Base-by-base conservation (phyloP, 164 flowering plant genomes). In the Euptelea pleiosperma region DNA sequence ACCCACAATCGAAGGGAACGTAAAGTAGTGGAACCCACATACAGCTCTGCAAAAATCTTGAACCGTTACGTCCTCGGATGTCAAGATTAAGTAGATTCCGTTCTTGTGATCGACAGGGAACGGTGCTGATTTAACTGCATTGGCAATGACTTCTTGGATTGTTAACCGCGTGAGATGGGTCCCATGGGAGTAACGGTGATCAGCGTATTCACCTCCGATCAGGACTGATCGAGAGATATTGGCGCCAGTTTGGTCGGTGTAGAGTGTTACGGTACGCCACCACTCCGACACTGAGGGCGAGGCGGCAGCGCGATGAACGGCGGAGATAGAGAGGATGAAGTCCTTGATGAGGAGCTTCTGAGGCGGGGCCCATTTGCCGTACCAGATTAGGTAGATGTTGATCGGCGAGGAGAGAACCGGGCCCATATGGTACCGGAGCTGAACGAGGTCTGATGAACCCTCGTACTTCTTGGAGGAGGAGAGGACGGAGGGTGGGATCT, bases 11-110 rank as follows among this genome's bases (percentile, higher is more conserved):
- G 91, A 83, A 0, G 93, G 87, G 75, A 85, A 86, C 9, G 96
- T 89, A 77, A 89, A 86, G 81, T 87, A 86, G 60, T 89, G 96
- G 68, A 86, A 87, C 25, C 96, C 96, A 58, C 96, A 89, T 2
- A 83, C 91, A 0, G 89, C 87, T 3, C 89, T 72, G 72, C 96
- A 89, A 69, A 80, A 89, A 19, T 87, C 94, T 71, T 89, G 89
- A 26, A 89, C 58, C 15, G 76, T 59, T 9, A 89, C 94, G 66
- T 87, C 94, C 1, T 68, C 65, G 6, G 89, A 55, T 1, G 91
- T 83, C 8, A 89, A 74, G 25, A 89, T 58, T 25, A 89, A 75
- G 79, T 80, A 89, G 69, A 83, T 65, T 14, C 96, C 96, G 73
- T 75, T 75, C 67, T 68, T 73, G 77, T 79, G 91, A 48, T 86